Conservation (phyloP, 768 basidiomycete genomes). For the Tulasnella sp. region DNA sequence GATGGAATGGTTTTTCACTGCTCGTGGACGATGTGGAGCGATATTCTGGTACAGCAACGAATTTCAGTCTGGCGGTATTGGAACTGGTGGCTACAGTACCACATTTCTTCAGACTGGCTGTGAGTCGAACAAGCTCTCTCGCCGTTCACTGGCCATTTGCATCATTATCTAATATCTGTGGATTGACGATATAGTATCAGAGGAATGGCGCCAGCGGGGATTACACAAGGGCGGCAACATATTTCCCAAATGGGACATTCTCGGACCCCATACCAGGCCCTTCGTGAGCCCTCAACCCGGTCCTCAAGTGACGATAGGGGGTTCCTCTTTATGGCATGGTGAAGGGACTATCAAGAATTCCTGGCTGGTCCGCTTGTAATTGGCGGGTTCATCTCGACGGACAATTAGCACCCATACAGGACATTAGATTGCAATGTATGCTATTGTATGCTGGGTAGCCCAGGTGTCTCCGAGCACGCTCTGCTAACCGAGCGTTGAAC, state of each 20-base stretch:
- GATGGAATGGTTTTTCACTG: slow-evolving; percentile 69
- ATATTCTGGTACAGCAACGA: slow-evolving; percentile 57
- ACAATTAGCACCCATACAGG: too few relatives aligned
- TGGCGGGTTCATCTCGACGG: too few relatives aligned
- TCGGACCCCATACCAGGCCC: slow-evolving; percentile 61
- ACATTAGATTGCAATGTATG: too few relatives aligned
- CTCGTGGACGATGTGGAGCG: slow-evolving; percentile 81
- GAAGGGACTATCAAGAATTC: too few relatives aligned
- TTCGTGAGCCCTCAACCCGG: too few relatives aligned
- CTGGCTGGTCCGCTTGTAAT: too few relatives aligned
- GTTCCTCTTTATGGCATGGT: too few relatives aligned
- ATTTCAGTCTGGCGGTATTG: slow-evolving; percentile 57
- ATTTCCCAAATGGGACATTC: slow-evolving; percentile 78
- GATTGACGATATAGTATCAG: slow-evolving; percentile 23
- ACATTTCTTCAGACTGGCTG: slow-evolving; percentile 73
- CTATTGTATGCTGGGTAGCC: too few relatives aligned
- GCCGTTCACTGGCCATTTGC: background rate
- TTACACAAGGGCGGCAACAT: slow-evolving; percentile 67
- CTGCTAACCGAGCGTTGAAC: too few relatives aligned
- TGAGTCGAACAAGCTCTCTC: slow-evolving; percentile 36
- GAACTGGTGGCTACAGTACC: slow-evolving; percentile 39
- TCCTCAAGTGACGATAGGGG: too few relatives aligned
- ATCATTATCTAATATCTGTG: background rate
- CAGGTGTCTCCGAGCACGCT: too few relatives aligned
- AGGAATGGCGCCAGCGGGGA: slow-evolving; percentile 39